phyloP scores from a whole-genome alignment of 495 filamentous ascomycete genomes.

The Aspergillus steynii region DNA sequence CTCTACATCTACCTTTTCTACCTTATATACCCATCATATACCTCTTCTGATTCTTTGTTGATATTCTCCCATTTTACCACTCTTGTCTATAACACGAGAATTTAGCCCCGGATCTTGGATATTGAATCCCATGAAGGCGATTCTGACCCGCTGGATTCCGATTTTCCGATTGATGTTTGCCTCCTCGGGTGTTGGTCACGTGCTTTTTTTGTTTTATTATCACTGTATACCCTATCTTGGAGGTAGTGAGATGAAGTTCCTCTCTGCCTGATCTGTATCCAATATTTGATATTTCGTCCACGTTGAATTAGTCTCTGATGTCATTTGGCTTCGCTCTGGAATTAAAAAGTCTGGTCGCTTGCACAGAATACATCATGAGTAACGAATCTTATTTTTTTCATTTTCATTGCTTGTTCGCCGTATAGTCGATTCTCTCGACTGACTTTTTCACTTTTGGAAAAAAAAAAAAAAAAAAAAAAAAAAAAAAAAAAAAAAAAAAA shows the following conservation, averaged over 20 bases:
- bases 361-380: too few species aligned
- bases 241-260: neutral
- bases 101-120: neutral
- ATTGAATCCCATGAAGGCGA: neutral
- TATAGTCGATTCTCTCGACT: too few species aligned
- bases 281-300: neutral
- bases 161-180: neutral
- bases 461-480: too few species aligned
- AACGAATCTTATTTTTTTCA: too few species aligned
- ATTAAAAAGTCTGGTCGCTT: too few species aligned
- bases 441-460: too few species aligned
- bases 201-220: neutral
- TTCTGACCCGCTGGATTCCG: neutral
- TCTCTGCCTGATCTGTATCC: neutral
- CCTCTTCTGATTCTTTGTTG: neutral
- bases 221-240: neutral
- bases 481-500: too few species aligned
- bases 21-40: neutral
- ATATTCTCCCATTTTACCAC: neutral
- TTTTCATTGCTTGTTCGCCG: too few species aligned
- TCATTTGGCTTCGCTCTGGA: too few species aligned
- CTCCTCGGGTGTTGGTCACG: too few species aligned
- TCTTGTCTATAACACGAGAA: neutral
- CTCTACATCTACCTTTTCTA: slow-evolving; percentile 1
- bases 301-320: too few species aligned